A percentile compares a stretch with the other conserved stretches of the same genome.
Evolutionary conservation across 495 filamentous ascomycete genomes (phyloP).

Genomic region (Cudoniella acicularis): DNA sequence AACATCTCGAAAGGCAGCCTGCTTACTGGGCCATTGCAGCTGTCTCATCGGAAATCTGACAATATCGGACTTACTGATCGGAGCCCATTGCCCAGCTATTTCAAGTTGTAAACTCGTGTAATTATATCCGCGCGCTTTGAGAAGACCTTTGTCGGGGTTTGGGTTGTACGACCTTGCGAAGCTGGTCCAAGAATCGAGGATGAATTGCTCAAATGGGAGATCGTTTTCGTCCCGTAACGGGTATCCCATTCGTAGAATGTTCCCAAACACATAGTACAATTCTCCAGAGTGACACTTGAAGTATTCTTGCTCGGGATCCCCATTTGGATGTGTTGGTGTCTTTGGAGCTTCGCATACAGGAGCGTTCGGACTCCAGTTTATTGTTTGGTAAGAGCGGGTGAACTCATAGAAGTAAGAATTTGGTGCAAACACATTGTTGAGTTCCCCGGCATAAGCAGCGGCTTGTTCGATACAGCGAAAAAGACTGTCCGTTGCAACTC

Average conservation of each 20-base stretch:
- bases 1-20: conserved; percentile 14
- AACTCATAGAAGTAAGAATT: conserved; percentile 44
- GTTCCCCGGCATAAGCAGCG: conserved; percentile 34
- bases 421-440: conserved; percentile 29
- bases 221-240: conserved; percentile 19
- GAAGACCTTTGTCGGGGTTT: conserved; percentile 12
- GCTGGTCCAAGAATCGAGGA: conserved; percentile 17
- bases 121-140: conserved; percentile 17
- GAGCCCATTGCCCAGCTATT: conserved; percentile 11
- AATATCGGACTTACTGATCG: not conserved
- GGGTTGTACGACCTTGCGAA: conserved; percentile 21
- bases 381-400: conserved; percentile 44
- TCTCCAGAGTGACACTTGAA: conserved; percentile 47
- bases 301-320: conserved; percentile 33
- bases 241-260: conserved; percentile 25
- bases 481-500: conserved; percentile 40
- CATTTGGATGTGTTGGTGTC: conserved; percentile 31
- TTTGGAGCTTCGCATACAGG: conserved; percentile 35
- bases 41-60: conserved; percentile 4
- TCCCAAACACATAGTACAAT: conserved; percentile 38
- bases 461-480: conserved; percentile 46
- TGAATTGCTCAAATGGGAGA: conserved; percentile 15
- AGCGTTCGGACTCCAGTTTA: conserved; percentile 38
- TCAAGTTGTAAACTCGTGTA: conserved; percentile 11
- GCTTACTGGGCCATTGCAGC: conserved; percentile 19